Evolutionary conservation across 495 filamentous ascomycete species (phyloP).

Genomic region (Friedmanniomyces endolithicus): DNA sequence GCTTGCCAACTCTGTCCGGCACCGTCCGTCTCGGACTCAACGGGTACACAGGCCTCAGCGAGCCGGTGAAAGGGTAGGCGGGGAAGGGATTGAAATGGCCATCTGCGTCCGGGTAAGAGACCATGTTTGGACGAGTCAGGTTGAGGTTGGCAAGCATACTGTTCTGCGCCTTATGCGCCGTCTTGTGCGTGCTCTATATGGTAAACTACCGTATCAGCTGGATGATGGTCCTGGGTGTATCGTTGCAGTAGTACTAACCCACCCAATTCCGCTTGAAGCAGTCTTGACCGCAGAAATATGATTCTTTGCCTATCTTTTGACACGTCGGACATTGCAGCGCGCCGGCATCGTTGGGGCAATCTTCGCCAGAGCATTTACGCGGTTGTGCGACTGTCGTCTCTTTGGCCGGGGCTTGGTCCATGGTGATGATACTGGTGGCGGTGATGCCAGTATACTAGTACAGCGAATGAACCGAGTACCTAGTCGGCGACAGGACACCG

Average conservation of each 20-base stretch:
- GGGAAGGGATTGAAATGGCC: constrained; percentile 87
- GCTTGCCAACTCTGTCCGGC: constrained; percentile 68
- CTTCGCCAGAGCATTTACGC: constrained; percentile 65
- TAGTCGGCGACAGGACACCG: too few species aligned
- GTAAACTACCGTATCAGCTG: background rate
- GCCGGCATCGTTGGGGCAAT: constrained; percentile 74
- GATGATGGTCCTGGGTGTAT: background rate
- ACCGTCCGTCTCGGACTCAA: constrained; percentile 61
- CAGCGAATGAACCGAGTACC: too few species aligned
- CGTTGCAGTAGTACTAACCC: constrained; percentile 29
- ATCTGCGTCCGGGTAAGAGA: constrained; percentile 82
- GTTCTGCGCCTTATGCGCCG: constrained; percentile 68
- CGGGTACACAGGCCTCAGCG: constrained; percentile 78
- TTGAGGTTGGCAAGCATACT: constrained; percentile 51
- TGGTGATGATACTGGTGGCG: too few species aligned
- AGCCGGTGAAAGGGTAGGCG: constrained; percentile 65
- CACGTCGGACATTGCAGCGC: constrained; percentile 88
- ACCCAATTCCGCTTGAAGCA: constrained; percentile 99
- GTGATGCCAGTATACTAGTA: too few species aligned
- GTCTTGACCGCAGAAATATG: constrained; percentile 95
- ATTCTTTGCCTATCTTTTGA: constrained; percentile 76
- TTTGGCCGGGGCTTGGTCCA: constrained; percentile 10
- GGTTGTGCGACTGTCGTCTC: constrained; percentile 29
- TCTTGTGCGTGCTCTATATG: constrained; percentile 68
- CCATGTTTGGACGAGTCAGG: constrained; percentile 56